These are phyloP conservation scores for Canavalia ensiformis DNA, from an alignment of 306 rosid species.

Conservation along the genomic window DNA sequence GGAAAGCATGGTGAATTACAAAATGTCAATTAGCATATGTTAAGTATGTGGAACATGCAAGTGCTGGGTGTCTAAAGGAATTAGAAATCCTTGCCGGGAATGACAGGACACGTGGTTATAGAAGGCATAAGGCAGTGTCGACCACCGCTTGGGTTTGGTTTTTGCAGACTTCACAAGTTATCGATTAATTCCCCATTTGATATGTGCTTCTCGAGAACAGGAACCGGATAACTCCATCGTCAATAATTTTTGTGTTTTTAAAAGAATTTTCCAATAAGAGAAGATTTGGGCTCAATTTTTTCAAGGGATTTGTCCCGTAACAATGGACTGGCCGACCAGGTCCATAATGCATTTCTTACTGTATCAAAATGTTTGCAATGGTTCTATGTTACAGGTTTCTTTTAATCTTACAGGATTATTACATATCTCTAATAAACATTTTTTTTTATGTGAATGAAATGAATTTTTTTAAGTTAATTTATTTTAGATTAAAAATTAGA, in stretches of 20 bases:
- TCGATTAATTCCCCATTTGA: not conserved
- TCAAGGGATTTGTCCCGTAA: not conserved
- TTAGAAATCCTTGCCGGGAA: conserved; percentile 3
- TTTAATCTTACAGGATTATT: too few species aligned
- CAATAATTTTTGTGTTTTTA: not conserved
- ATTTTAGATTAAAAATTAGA: too few species aligned
- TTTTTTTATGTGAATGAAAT: too few species aligned
- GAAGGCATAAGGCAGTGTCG: conserved; percentile 48
- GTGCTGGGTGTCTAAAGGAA: conserved; percentile 9
- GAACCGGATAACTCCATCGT: not conserved
- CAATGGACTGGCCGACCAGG: too few species aligned
- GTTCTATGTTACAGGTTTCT: too few species aligned
- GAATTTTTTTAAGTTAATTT: too few species aligned
- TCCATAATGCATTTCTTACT: too few species aligned
- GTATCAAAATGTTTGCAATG: too few species aligned
- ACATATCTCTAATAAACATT: too few species aligned
- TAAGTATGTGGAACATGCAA: conserved; percentile 7
- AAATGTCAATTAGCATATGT: not conserved
- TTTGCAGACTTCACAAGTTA: not conserved
- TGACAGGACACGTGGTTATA: conserved; percentile 47
- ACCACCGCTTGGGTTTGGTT: conserved; percentile 38
- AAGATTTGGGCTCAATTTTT: not conserved
- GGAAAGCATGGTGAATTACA: not conserved
- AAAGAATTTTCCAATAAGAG: too few species aligned
- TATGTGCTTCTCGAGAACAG: not conserved